phyloP scores from a whole-genome alignment of 2,329 filamentous ascomycete species.

The Sclerotinia borealis region DNA sequence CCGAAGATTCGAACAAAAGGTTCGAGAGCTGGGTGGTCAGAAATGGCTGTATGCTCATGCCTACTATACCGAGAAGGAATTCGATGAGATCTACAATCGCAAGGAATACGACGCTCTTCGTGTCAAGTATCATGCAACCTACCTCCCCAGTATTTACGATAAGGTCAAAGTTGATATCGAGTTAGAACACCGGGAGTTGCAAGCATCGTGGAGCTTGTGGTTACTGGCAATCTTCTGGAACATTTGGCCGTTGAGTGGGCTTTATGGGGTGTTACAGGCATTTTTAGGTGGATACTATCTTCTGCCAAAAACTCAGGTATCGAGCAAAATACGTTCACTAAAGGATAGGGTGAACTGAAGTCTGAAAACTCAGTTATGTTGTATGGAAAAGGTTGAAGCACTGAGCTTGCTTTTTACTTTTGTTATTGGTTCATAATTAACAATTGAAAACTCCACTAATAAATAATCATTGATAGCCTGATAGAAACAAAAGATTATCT shows the following conservation, averaged over 20 bases:
- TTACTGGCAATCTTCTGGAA: slow-evolving; percentile 24
- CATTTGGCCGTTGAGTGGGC: slow-evolving; percentile 29
- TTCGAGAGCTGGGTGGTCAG: slow-evolving; percentile 63
- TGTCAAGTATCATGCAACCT: slow-evolving; percentile 53
- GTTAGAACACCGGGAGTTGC: slow-evolving; percentile 19
- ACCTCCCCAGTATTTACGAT: slow-evolving; percentile 65
- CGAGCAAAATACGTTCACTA: not conserved
- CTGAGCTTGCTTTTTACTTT: no score
- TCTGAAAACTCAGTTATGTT: not conserved
- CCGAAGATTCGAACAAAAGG: slow-evolving; percentile 62
- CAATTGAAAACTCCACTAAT: no score
- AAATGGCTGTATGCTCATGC: slow-evolving; percentile 86
- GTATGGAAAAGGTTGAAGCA: no score
- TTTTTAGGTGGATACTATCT: slow-evolving; percentile 27
- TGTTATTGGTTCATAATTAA: no score
- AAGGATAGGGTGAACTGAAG: not conserved
- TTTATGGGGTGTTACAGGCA: slow-evolving; percentile 29
- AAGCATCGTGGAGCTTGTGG: slow-evolving; percentile 6
- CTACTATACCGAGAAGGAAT: slow-evolving; percentile 68
- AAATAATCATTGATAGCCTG: no score
- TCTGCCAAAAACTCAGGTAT: slow-evolving; percentile 14
- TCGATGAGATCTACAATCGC: slow-evolving; percentile 56
- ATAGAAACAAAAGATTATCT: no score
- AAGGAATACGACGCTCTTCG: slow-evolving; percentile 57
- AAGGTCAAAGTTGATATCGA: slow-evolving; percentile 57